Evolutionary conservation across 768 basidiomycete species (phyloP), one percentile per base, ranked within the genome.

Genomic region (Russula sp.): DNA sequence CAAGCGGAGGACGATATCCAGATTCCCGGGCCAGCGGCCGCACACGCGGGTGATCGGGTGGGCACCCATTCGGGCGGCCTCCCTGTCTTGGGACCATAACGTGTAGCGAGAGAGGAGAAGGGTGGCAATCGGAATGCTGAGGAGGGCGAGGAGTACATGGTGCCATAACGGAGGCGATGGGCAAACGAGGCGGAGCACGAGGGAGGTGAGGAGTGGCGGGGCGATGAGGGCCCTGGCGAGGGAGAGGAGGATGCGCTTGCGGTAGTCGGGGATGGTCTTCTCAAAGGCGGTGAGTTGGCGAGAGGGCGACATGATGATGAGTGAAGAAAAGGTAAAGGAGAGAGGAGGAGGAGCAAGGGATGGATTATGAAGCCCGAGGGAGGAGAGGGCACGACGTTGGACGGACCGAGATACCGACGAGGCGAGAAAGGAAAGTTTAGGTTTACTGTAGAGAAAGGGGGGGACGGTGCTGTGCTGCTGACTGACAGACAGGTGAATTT

Each of bases 21-120:
- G 39, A 53, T 73, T 73, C 10, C 73, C 73, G 1, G 71, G 72
- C 68, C 71, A 71, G 60, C 67, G 68, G 29, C 73, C 73, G 8
- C 58, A 41, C n/a, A 73, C 69, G n/a, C 66, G 65, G 11, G 73
- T 67, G 48, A 72, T 65, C 10, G 67, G 49, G 7, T 59, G 51
- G 18, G 67, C 69, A 34, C 64, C 67, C 29, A 66, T 47, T 8
- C 55, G 52, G 49, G 60, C 55, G 0, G 69, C 69, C 22, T 65
- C 63, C 18, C 60, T 56, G 34, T 52, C 61, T 20, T 67, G 65
- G 1, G 14, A 3, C 65, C 65, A 66, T 13, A 47, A 8, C 0
- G 52, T 22, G 35, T 66, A 61, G 13, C 58, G n/a, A 20, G 60
- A 52, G 41, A 58, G 65, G 6, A 62, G 18, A 42, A 18, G 29